phyloP scores from a whole-genome alignment of 2,329 filamentous ascomycete genomes.

The Colletotrichum tropicicola region DNA sequence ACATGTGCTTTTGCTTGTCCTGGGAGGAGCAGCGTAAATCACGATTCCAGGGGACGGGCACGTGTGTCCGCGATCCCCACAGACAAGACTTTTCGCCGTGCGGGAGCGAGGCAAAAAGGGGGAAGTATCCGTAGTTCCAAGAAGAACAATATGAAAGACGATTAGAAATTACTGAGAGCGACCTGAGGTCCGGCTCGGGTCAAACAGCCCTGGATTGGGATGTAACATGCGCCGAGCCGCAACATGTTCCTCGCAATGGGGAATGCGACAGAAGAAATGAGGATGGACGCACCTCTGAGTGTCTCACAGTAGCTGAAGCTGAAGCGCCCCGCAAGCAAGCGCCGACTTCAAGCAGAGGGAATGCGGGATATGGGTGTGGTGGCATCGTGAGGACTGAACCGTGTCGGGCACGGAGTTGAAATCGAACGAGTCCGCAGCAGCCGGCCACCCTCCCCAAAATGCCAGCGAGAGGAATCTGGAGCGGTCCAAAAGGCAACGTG shows the following conservation, averaged over 20 bases:
- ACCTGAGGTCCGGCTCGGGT: background rate
- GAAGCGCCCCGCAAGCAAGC: no score
- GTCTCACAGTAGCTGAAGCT: no score
- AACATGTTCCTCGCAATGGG: background rate
- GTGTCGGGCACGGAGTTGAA: background rate
- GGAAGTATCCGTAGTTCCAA: no score
- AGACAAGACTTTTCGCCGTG: no score
- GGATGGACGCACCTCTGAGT: background rate
- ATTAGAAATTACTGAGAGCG: no score
- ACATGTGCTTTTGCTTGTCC: background rate
- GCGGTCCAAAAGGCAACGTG: constrained; percentile 9
- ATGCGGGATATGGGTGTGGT: no score
- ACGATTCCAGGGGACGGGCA: constrained; percentile 8
- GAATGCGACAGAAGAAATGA: constrained; percentile 14
- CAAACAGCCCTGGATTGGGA: background rate
- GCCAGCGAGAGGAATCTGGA: constrained; percentile 3
- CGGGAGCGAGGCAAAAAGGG: no score
- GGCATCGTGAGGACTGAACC: background rate
- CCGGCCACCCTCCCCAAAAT: background rate
- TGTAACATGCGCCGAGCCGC: constrained; percentile 16
- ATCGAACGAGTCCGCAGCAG: background rate
- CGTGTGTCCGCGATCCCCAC: background rate
- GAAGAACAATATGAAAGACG: no score
- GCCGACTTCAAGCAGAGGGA: no score
- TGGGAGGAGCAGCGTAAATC: no score